Conservation (phyloP, 179 eudicot genomes). For the Patellifolia procumbens region DNA sequence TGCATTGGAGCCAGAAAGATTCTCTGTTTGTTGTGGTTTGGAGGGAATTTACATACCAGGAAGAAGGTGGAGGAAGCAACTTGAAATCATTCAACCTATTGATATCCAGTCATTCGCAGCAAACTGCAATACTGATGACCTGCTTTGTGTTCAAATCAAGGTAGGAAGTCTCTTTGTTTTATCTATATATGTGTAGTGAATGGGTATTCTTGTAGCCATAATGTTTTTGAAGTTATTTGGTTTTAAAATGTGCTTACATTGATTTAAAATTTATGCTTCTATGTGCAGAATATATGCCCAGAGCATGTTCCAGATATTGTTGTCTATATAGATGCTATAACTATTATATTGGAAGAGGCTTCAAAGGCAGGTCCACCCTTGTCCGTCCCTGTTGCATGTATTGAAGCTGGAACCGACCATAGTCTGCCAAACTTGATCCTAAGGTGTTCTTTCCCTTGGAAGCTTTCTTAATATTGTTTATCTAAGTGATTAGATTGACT, state of each 20-base stretch:
- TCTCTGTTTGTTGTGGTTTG: constrained; percentile 92
- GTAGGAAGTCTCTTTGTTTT: constrained; percentile 34
- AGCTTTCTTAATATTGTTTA: constrained; percentile 19
- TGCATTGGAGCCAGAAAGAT: constrained; percentile 85
- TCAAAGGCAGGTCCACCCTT: constrained; percentile 69
- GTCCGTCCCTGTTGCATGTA: constrained; percentile 80
- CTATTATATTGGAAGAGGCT: constrained; percentile 78
- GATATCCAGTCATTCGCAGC: constrained; percentile 82
- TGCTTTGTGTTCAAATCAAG: constrained; percentile 96
- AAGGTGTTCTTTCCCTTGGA: constrained; percentile 51
- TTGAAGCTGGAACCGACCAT: constrained; percentile 83
- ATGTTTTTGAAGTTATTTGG: constrained; percentile 10
- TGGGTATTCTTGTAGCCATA: neutral
- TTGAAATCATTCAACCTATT: constrained; percentile 88
- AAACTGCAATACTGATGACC: constrained; percentile 90
- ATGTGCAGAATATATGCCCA: constrained; percentile 89
- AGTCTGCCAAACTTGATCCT: constrained; percentile 84
- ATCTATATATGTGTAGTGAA: neutral
- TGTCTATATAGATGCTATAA: constrained; percentile 85
- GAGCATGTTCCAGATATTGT: constrained; percentile 72
- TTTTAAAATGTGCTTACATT: constrained; percentile 8
- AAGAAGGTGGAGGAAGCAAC: constrained; percentile 88
- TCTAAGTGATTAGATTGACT: neutral
- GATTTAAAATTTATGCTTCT: constrained; percentile 22
- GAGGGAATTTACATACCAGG: constrained; percentile 95